phyloP scores from a whole-genome alignment of 768 basidiomycete species.

The Leccinum fibrillosum region DNA sequence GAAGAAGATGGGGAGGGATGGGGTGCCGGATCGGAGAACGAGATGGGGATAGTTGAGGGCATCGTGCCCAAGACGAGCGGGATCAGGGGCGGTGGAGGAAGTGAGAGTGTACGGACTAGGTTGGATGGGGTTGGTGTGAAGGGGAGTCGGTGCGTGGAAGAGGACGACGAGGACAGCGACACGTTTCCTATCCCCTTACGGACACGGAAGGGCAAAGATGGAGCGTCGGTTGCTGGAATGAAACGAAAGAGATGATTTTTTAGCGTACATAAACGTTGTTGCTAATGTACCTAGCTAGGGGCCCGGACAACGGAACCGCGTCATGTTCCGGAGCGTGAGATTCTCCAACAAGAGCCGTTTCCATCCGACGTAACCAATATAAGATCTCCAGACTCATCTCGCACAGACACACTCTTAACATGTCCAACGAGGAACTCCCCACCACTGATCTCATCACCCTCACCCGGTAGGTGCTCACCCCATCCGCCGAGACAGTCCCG shows the following conservation, averaged over 20 bases:
- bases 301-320: neutral
- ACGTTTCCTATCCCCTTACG: conserved; percentile 69
- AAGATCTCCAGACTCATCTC: neutral
- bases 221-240: conserved; percentile 41
- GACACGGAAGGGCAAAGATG: conserved; percentile 60
- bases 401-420: conserved; percentile 13
- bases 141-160: conserved; percentile 34
- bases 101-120: conserved; percentile 21
- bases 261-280: conserved; percentile 10
- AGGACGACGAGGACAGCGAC: conserved; percentile 70
- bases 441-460: conserved; percentile 89
- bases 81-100: conserved; percentile 42
- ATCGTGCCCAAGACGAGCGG: conserved; percentile 63
- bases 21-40: conserved; percentile 47
- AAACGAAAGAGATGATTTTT: conserved; percentile 59
- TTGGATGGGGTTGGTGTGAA: conserved; percentile 15
- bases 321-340: conserved; percentile 29
- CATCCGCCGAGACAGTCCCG: neutral
- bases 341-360: conserved; percentile 12
- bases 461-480: conserved; percentile 60
- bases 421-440: conserved; percentile 58
- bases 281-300: conserved; percentile 12
- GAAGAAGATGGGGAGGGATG: conserved; percentile 40
- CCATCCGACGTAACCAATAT: conserved; percentile 15
- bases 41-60: conserved; percentile 44